Percentiles rank a stretch among this genome's conserved stretches.
Evolutionary conservation across 768 basidiomycete genomes (phyloP).

Genomic region (Rhodotorula graminis): DNA sequence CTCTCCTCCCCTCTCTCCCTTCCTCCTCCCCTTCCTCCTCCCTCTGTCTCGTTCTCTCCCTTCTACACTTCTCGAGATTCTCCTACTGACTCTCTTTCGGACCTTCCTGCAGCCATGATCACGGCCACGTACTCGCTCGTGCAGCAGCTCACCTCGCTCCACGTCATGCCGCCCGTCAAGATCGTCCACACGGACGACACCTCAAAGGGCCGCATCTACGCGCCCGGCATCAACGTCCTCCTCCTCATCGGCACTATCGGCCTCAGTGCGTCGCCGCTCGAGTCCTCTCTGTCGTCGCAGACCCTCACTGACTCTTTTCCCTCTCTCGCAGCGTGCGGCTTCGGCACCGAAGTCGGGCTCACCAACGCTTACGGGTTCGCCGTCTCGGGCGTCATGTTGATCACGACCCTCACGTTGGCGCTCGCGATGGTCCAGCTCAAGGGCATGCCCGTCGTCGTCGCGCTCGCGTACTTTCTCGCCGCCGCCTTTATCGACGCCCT

Average conservation of each 20-base stretch:
- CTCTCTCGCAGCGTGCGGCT: slow-evolving; percentile 55
- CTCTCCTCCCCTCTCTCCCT: background rate
- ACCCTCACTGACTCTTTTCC: slow-evolving; percentile 47
- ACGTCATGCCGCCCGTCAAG: slow-evolving; percentile 29
- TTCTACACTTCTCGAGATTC: too few relatives aligned
- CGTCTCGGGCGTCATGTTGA: slow-evolving; percentile 63
- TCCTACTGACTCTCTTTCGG: too few relatives aligned
- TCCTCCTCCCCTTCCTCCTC: too few relatives aligned
- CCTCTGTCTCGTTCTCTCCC: too few relatives aligned
- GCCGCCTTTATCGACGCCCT: slow-evolving; percentile 66
- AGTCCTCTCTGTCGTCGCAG: background rate
- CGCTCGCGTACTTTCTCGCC: slow-evolving; percentile 52
- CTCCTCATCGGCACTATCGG: slow-evolving; percentile 33
- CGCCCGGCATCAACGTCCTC: slow-evolving; percentile 61
- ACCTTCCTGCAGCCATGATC: slow-evolving; percentile 52
- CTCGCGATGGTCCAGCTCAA: slow-evolving; percentile 61
- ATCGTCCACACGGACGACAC: slow-evolving; percentile 61
- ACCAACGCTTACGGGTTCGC: slow-evolving; percentile 54
- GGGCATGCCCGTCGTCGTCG: slow-evolving; percentile 48
- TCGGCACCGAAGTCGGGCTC: slow-evolving; percentile 53
- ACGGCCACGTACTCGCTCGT: slow-evolving; percentile 57
- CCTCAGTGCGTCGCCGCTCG: slow-evolving; percentile 7
- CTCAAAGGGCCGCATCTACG: slow-evolving; percentile 63
- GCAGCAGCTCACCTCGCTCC: slow-evolving; percentile 61
- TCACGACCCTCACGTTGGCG: slow-evolving; percentile 57